Base-by-base conservation (phyloP, 2,329 filamentous ascomycete genomes). In the Rugonectria rugulosa region DNA sequence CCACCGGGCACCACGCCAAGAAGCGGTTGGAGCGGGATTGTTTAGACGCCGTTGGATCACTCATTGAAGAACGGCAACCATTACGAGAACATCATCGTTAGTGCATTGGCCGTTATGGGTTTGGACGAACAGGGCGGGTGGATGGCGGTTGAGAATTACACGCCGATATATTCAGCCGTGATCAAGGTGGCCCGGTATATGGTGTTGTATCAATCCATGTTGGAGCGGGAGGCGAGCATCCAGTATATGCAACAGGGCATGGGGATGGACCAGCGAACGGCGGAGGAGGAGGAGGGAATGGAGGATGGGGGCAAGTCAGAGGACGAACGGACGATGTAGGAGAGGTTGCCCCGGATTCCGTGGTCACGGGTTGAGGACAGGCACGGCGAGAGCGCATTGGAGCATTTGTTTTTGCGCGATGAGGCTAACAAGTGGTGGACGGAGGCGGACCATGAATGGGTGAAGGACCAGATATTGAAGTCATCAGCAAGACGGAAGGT, bases 1-100 rank as follows among this genome's bases (percentile, higher is more conserved):
- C 7, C 26, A 11, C 26, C 26, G 26, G 26, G 7, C 26, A 11
- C 7, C 11, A 27, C 26, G 11, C 26, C 7, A 6, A 6, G 26
- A 11, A 27, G 11, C 26, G 26, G 26, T 11, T 27, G 26, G 7
- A 27, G 26, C 26, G 26, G 6, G 11, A 11, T 27, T 27, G 26
- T 27, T 27, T 27, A 27, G 26, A 27, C 11, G 26, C 26, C 26
- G 26, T 27, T 11, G 26, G 56, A 59, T 37, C 37, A 59, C 29
- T 17, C 26, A n/a, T 43, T 56, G 15, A 50, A 53, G 26, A 9
- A 47, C 23, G n/a, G 31, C 31, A 36, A 27, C 31, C 21, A 52
- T 29, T 61, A 61, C 38, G 51, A 58, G 27, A 61, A 29, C 40
- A 38, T 44, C 29, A 43, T 61, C 11, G 52, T 61, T 12, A 55